Conservation (phyloP, 176 grass and related monocot genomes). For the Musa itinerans region DNA sequence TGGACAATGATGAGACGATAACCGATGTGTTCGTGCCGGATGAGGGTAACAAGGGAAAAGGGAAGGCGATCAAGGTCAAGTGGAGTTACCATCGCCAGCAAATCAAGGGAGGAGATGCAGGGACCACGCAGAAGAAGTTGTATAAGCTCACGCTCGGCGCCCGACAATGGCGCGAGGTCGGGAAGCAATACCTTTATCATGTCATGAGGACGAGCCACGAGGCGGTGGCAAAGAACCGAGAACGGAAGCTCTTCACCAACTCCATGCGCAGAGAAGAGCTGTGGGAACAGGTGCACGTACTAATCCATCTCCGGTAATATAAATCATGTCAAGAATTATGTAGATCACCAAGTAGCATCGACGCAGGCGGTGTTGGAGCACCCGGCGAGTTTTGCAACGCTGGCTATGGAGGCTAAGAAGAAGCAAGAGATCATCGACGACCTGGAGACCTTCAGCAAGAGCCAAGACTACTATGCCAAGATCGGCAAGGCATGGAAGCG, state of each 20-base stretch:
- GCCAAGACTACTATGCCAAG: constrained; percentile 33
- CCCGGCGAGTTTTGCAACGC: constrained; percentile 48
- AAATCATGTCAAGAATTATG: too few species aligned
- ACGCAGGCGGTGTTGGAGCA: constrained; percentile 25
- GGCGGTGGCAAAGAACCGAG: constrained; percentile 29
- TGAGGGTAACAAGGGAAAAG: too few species aligned
- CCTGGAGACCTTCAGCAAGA: constrained; percentile 30
- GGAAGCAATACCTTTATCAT: constrained; percentile 26
- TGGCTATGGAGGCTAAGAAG: constrained; percentile 36
- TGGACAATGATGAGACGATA: constrained; percentile 25
- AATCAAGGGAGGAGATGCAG: too few species aligned
- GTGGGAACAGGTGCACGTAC: neutral
- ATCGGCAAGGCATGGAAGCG: constrained; percentile 9
- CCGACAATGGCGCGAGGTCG: constrained; percentile 7
- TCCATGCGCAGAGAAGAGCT: constrained; percentile 11
- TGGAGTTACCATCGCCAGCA: constrained; percentile 29
- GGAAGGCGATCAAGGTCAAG: constrained; percentile 26
- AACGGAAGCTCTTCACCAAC: constrained; percentile 41
- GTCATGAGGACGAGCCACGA: constrained; percentile 30
- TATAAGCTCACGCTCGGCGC: neutral
- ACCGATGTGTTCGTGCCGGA: constrained; percentile 28
- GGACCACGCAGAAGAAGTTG: too few species aligned
- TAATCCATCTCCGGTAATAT: neutral
- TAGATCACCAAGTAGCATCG: too few species aligned
- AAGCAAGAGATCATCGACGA: constrained; percentile 32